phyloP scores from a whole-genome alignment of 805 yeast genomes.

The Saccharomycopsis sp. region DNA sequence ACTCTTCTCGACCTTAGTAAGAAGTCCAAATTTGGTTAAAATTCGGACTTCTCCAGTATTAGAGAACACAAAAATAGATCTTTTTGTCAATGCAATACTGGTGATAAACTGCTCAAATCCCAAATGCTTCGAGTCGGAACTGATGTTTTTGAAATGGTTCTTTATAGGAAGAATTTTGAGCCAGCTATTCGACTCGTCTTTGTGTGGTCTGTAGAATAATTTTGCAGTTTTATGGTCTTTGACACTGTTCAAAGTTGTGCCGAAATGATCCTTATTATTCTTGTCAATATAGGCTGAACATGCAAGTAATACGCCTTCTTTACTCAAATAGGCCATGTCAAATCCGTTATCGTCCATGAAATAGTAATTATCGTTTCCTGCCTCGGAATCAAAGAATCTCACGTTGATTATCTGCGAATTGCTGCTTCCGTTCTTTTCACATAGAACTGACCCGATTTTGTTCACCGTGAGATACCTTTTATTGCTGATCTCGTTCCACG shows the following conservation, averaged over 20 bases:
- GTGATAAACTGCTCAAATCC: slow-evolving; percentile 55
- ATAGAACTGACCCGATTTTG: slow-evolving; percentile 69
- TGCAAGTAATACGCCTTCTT: slow-evolving; percentile 60
- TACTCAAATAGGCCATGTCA: slow-evolving; percentile 71
- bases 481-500: slow-evolving; percentile 51
- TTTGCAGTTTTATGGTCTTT: slow-evolving; percentile 30
- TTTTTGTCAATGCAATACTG: slow-evolving; percentile 58
- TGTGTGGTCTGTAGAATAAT: slow-evolving; percentile 66
- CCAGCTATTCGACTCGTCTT: slow-evolving; percentile 62
- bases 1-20: slow-evolving; percentile 60
- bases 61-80: slow-evolving; percentile 62
- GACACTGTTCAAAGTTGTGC: slow-evolving; percentile 6
- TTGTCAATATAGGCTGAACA: slow-evolving; percentile 34
- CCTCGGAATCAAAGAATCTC: slow-evolving; percentile 50
- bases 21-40: slow-evolving; percentile 67
- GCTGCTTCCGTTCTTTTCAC: slow-evolving; percentile 48
- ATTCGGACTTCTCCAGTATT: slow-evolving; percentile 67
- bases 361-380: slow-evolving; percentile 71
- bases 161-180: slow-evolving; percentile 49
- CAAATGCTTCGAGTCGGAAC: slow-evolving; percentile 19
- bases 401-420: slow-evolving; percentile 68
- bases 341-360: slow-evolving; percentile 68
- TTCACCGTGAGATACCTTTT: slow-evolving; percentile 79
- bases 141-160: slow-evolving; percentile 12
- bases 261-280: slow-evolving; percentile 28